Percentiles rank a stretch among this genome's conserved stretches.
These are phyloP conservation scores for Grosmannia clavigera DNA, from an alignment of 2,329 filamentous ascomycete species.

Conservation along the genomic window DNA sequence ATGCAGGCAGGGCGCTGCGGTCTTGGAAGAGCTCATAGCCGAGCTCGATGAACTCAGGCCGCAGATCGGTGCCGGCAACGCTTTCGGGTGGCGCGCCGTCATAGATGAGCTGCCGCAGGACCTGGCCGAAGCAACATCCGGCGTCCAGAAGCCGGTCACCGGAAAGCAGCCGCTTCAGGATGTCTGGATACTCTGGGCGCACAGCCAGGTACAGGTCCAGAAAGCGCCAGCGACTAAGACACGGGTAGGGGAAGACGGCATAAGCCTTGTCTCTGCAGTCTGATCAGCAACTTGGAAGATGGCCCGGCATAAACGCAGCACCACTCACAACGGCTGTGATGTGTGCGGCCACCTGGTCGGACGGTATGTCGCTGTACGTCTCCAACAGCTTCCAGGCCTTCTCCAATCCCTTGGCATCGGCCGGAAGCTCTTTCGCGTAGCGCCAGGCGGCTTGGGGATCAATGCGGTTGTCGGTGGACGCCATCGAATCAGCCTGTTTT, in stretches of 20 bases:
- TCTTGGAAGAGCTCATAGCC: constrained; percentile 23
- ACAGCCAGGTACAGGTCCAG: constrained; percentile 22
- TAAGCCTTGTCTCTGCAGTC: constrained; percentile 23
- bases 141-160: constrained; percentile 24
- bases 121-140: constrained; percentile 32
- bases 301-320: neutral
- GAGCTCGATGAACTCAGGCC: constrained; percentile 19
- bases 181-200: constrained; percentile 18
- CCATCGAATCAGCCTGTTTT: neutral
- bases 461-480: neutral
- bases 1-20: constrained; percentile 10
- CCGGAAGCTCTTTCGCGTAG: constrained; percentile 7
- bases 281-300: neutral
- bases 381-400: constrained; percentile 14
- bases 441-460: neutral
- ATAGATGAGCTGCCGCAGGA: constrained; percentile 27
- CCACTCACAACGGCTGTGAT: constrained; percentile 10
- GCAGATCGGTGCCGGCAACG: constrained; percentile 26
- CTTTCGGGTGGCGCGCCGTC: constrained; percentile 26
- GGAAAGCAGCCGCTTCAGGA: constrained; percentile 17
- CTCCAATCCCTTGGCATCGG: constrained; percentile 1
- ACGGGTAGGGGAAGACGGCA: constrained; percentile 24
- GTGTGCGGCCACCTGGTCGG: constrained; percentile 13
- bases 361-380: constrained; percentile 13
- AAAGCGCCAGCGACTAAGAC: constrained; percentile 27